Evolutionary conservation across 2,329 filamentous ascomycete genomes (phyloP).

Genomic region (Colletotrichum chlorophyti): DNA sequence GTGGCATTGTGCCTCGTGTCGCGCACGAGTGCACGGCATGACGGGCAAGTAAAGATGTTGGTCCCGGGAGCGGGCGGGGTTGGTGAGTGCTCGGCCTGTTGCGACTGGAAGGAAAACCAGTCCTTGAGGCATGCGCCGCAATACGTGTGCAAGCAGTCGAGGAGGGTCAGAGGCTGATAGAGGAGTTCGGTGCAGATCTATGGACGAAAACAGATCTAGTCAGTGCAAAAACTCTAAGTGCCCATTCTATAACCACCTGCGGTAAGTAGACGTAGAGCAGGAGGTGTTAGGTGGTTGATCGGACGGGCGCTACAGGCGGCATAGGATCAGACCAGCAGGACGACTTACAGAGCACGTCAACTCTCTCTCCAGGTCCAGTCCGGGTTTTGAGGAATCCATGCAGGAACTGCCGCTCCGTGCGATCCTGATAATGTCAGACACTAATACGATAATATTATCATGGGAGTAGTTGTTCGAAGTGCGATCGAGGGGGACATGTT

Average conservation of each 20-base stretch:
- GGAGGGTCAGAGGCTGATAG: slow-evolving; percentile 87
- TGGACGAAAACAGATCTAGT: slow-evolving; percentile 1
- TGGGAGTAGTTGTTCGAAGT: slow-evolving; percentile 6
- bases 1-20: slow-evolving; percentile 90
- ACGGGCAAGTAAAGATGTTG: slow-evolving; percentile 82
- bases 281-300: background rate
- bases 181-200: slow-evolving; percentile 97
- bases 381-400: slow-evolving; percentile 59
- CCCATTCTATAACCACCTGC: background rate
- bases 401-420: slow-evolving; percentile 17
- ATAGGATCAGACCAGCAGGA: slow-evolving; percentile 27
- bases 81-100: slow-evolving; percentile 58
- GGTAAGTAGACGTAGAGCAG: too few relatives aligned
- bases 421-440: slow-evolving; percentile 23
- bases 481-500: slow-evolving; percentile 20
- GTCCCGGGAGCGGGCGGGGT: slow-evolving; percentile 55
- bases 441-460: slow-evolving; percentile 10
- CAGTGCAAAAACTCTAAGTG: slow-evolving; percentile 13
- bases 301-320: slow-evolving; percentile 3
- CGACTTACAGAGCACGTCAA: slow-evolving; percentile 87
- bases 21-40: slow-evolving; percentile 86
- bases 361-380: slow-evolving; percentile 86
- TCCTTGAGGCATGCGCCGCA: slow-evolving; percentile 95
- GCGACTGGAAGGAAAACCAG: slow-evolving; percentile 88
- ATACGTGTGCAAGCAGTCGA: slow-evolving; percentile 95